Evolutionary conservation across 306 rosid species (phyloP), one percentile per base, ranked within the genome.

Genomic region (Castanospermum australe): DNA sequence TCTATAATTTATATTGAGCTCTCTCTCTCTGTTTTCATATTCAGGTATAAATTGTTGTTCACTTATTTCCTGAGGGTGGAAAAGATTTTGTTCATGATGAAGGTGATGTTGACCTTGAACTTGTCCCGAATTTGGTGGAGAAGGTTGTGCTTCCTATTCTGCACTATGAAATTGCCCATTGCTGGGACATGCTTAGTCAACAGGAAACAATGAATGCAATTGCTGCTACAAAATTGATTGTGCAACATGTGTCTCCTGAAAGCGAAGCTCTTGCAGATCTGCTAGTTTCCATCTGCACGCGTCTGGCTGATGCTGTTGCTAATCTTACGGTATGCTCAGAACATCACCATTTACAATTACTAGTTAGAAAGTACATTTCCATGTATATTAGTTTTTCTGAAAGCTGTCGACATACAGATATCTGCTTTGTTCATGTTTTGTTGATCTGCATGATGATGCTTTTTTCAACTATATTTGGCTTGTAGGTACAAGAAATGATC

Each of bases 131-230:
- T 72, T 82, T 95, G 83, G 98, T 95, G 84, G 99, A 92, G 76
- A 92, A 91, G 88, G 92, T 95, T 71, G 98, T 98, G 54, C 90
- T 95, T 67, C 99, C 97, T 55, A 87, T 92, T 86, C 91, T 95
- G 85, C 99, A 90, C 71, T 89, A 90, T 63, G 92, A 91, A 80
- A 81, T 95, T 86, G 84, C 82, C 81, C 89, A 91, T 77, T 95
- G 98, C 80, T 95, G 99, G 99, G 96, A 95, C 73, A 86, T 91
- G 89, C 93, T 92, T 44, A 95, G 99, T 81, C 88, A 86, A 13
- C 86, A 60, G 45, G 97, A 95, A 83, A 91, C 99, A 14, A 57
- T 67, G 57, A 92, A 92, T 66, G 96, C 92, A 7, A 92, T 90
- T 82, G 82, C 87, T 71, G 96, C 98, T 39, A 91, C 93, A 42